A percentile compares a stretch with the other conserved stretches of the same genome.
Conservation (phyloP, 768 basidiomycete species). For the Lactifluus piperatus region DNA sequence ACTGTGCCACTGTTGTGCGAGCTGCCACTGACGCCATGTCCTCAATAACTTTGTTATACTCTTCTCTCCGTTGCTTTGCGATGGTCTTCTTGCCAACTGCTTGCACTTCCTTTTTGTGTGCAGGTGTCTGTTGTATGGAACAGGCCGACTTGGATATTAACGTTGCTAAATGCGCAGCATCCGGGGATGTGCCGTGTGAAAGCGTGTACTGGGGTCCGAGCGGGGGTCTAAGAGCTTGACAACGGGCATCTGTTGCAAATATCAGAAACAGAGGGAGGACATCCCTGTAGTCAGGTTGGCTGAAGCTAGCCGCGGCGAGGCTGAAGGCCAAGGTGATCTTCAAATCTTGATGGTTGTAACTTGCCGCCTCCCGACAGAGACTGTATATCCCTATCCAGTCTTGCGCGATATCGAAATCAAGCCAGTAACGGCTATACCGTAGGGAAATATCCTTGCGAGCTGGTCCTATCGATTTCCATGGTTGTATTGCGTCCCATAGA, state of each 20-base stretch:
- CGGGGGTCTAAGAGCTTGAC: neutral
- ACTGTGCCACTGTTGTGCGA: too few species aligned
- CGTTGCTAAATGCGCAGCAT: too few species aligned
- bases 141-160: too few species aligned
- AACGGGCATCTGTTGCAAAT: neutral
- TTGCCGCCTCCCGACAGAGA: neutral
- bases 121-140: too few species aligned
- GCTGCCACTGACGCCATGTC: too few species aligned
- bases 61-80: too few species aligned
- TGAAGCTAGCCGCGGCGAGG: neutral
- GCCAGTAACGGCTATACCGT: constrained; percentile 3
- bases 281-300: neutral
- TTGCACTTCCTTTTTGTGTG: too few species aligned
- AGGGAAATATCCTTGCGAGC: neutral
- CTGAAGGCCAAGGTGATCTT: neutral
- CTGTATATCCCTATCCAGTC: neutral
- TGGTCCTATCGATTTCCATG: constrained; percentile 1
- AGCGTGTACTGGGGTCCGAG: too few species aligned
- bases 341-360: neutral
- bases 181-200: too few species aligned
- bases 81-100: too few species aligned
- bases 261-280: neutral
- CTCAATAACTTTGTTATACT: too few species aligned
- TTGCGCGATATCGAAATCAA: neutral
- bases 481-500: neutral